Evolutionary conservation across 805 yeast species (phyloP), one percentile per base, ranked within the genome.

Genomic region (Lachancea mirantina): DNA sequence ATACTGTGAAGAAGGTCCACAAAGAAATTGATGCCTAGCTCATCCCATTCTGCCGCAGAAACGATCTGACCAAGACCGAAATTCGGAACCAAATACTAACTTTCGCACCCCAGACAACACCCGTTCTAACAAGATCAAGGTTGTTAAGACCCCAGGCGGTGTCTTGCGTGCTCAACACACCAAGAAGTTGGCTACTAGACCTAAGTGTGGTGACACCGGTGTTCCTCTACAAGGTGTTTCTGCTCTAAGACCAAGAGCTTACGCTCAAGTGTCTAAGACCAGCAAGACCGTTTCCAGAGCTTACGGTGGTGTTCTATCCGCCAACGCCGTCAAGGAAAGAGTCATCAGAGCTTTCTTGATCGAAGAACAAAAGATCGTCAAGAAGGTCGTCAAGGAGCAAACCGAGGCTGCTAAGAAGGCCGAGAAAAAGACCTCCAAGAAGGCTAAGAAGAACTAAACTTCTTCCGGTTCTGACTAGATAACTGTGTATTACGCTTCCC

Each of bases 121-220:
- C 81, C 82, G 80, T 72, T 92, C 98, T 60, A 92, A 92, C 95
- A 84, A 83, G 78, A 89, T 92, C 78, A 89, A 84, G 88, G 94
- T 89, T 72, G 95, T 89, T 62, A 92, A 89, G 84, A 92, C 99
- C 73, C 98, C 99, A 72, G 99, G 99, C 79, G 97, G 97, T 67
- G 82, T 81, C 72, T 80, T 92, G 72, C 80, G 87, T 67, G 95
- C 95, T 65, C 96, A 88, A 72, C 98, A 92, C 76, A 75, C 85
- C 64, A 84, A 84, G 82, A 87, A 87, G 79, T 63, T 64, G 55
- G 95, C 85, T 61, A 66, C 94, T 61, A 78, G 84, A 73, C 81
- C 80, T 64, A 80, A 78, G 67, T 80, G 88, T 75, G 88, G 88
- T 76, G 88, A 80, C 76, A 76, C 84, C 70, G 88, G 88, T 67